Conservation (phyloP, 768 basidiomycete species). For the Asterophora lycoperdoides region DNA sequence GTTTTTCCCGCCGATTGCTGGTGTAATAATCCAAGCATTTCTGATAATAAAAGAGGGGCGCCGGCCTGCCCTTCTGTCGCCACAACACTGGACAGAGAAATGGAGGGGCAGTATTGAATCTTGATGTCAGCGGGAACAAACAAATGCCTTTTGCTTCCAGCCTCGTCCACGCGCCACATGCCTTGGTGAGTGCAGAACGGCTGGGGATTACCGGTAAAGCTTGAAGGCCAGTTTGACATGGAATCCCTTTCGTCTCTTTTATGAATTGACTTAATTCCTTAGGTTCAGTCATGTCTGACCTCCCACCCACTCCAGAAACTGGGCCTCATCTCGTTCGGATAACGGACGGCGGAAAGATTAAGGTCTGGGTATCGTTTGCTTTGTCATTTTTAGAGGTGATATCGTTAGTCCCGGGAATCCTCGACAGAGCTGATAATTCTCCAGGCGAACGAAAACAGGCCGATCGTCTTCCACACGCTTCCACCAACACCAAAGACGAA, state of each 20-base stretch:
- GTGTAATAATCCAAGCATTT: conserved; percentile 81
- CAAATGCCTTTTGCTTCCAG: too few species aligned
- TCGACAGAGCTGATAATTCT: not conserved
- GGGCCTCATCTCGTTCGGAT: conserved; percentile 42
- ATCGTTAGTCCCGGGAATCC: not conserved
- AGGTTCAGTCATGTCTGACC: too few species aligned
- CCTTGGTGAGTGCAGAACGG: too few species aligned
- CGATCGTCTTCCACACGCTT: conserved; percentile 57
- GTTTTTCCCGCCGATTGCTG: too few species aligned
- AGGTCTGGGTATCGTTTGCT: conserved; percentile 47
- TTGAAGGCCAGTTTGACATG: too few species aligned
- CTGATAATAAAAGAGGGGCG: conserved; percentile 54
- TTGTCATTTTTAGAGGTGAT: conserved; percentile 50
- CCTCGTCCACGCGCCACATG: too few species aligned
- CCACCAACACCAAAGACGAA: conserved; percentile 30
- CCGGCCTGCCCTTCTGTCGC: conserved; percentile 10
- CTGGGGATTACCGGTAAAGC: too few species aligned
- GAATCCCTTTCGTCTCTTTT: not conserved
- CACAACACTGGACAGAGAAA: not conserved
- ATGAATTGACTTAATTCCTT: conserved; percentile 10
- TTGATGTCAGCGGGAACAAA: too few species aligned
- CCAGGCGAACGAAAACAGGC: conserved; percentile 44
- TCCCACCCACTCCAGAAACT: not conserved
- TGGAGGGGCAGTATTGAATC: too few species aligned
- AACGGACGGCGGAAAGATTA: conserved; percentile 52